A percentile compares a stretch with the other conserved stretches of the same genome.
These are phyloP conservation scores for Andrographis paniculata DNA, from an alignment of 305 asterid species.

Conservation along the genomic window DNA sequence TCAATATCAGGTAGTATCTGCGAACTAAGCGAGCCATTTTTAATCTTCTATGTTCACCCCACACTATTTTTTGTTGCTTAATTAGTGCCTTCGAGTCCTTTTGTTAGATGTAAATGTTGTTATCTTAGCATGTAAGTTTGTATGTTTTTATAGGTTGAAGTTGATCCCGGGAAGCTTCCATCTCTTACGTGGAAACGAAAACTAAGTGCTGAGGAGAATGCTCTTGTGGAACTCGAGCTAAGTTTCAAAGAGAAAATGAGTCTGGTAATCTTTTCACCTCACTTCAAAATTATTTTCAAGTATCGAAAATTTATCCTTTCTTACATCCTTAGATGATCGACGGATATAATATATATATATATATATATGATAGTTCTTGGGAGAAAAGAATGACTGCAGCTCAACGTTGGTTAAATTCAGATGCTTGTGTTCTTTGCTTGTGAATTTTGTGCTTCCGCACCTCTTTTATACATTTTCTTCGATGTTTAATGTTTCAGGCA, in stretches of 20 bases:
- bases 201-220: slow-evolving; percentile 39
- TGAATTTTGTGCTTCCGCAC: no score
- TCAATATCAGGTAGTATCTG: no score
- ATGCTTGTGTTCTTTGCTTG: not conserved
- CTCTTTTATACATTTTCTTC: slow-evolving; percentile 11
- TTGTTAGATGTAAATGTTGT: no score
- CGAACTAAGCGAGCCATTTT: no score
- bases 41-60: no score
- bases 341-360: no score
- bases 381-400: no score
- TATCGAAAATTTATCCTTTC: no score
- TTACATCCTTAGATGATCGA: no score
- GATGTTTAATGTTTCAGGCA: slow-evolving; percentile 36
- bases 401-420: not conserved
- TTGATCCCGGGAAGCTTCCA: slow-evolving; percentile 62
- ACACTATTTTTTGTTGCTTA: no score
- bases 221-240: slow-evolving; percentile 54
- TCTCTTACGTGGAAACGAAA: slow-evolving; percentile 79
- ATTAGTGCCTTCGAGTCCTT: no score
- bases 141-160: slow-evolving; percentile 29
- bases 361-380: no score
- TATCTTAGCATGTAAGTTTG: not conserved
- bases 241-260: slow-evolving; percentile 51
- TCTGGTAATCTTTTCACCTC: slow-evolving; percentile 48
- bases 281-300: not conserved